phyloP scores from a whole-genome alignment of 2,329 filamentous ascomycete species.

The Pezicula carpinea region DNA sequence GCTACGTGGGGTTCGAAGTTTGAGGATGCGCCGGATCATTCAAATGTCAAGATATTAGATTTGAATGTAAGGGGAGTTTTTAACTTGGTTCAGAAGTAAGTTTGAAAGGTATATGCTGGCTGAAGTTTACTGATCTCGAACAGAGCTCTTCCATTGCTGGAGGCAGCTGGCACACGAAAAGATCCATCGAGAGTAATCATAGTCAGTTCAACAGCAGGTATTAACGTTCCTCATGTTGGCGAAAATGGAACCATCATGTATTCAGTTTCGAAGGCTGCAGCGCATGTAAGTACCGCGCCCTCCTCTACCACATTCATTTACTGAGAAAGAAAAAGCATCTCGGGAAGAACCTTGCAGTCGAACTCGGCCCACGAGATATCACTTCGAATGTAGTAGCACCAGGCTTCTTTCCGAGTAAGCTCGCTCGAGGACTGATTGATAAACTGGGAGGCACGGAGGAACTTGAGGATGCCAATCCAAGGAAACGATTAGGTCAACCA shows the following conservation, averaged over 20 bases:
- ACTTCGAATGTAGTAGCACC: constrained; percentile 64
- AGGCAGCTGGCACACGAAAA: constrained; percentile 40
- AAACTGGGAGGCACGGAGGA: constrained; percentile 51
- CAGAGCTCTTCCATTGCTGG: constrained; percentile 41
- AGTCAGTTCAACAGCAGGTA: constrained; percentile 62
- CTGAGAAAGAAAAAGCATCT: too few species aligned
- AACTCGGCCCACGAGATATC: constrained; percentile 61
- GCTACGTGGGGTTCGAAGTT: constrained; percentile 67
- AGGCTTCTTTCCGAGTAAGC: constrained; percentile 65
- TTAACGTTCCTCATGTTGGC: constrained; percentile 55
- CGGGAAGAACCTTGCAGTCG: constrained; percentile 62
- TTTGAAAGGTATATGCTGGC: not conserved
- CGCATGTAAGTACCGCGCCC: constrained; percentile 27
- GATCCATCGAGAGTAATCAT: constrained; percentile 61
- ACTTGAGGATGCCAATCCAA: constrained; percentile 46
- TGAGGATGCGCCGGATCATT: constrained; percentile 53
- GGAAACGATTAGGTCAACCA: constrained; percentile 48
- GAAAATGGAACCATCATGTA: constrained; percentile 61
- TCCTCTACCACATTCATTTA: too few species aligned
- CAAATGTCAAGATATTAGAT: constrained; percentile 65
- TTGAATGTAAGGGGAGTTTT: constrained; percentile 69
- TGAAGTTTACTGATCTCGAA: not conserved
- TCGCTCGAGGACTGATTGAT: constrained; percentile 61
- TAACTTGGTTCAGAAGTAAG: constrained; percentile 57
- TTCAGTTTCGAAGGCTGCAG: constrained; percentile 65